Percentiles rank a stretch among this genome's conserved stretches.
Evolutionary conservation across 768 basidiomycete genomes (phyloP).

Genomic region (Mycena olivaceomarginata): DNA sequence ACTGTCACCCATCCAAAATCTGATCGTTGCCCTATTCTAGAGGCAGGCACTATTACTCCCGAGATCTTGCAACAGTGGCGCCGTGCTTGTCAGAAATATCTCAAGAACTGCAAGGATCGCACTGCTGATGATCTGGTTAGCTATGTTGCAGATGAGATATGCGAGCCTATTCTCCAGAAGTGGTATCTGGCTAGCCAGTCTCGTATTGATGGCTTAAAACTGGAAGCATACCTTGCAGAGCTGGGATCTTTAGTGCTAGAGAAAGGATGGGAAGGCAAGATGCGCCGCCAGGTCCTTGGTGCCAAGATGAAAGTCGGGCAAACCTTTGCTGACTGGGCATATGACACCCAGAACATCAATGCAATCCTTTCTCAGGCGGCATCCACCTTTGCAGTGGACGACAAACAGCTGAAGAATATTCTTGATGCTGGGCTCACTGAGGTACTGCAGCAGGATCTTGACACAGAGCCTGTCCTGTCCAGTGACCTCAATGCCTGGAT

Average conservation of each 20-base stretch:
- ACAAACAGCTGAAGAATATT: background rate
- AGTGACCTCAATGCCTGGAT: constrained; percentile 1
- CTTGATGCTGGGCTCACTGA: background rate
- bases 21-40: constrained; percentile 20
- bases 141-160: constrained; percentile 28
- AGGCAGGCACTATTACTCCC: constrained; percentile 9
- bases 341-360: constrained; percentile 21
- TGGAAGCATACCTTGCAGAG: constrained; percentile 16
- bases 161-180: constrained; percentile 25
- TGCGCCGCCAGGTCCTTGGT: constrained; percentile 11
- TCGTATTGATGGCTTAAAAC: background rate
- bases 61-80: constrained; percentile 14
- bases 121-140: constrained; percentile 29
- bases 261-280: constrained; percentile 17
- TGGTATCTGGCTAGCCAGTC: constrained; percentile 19
- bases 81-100: constrained; percentile 28
- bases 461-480: background rate
- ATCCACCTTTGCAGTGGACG: constrained; percentile 9
- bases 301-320: background rate
- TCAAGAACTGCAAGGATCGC: constrained; percentile 15
- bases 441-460: background rate
- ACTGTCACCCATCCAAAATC: constrained; percentile 14
- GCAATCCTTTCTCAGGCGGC: constrained; percentile 12
- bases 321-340: constrained; percentile 19
- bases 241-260: constrained; percentile 12